These are phyloP conservation scores for Smithsoniella earleae DNA, from an alignment of 163 green algal genomes.

Conservation along the genomic window DNA sequence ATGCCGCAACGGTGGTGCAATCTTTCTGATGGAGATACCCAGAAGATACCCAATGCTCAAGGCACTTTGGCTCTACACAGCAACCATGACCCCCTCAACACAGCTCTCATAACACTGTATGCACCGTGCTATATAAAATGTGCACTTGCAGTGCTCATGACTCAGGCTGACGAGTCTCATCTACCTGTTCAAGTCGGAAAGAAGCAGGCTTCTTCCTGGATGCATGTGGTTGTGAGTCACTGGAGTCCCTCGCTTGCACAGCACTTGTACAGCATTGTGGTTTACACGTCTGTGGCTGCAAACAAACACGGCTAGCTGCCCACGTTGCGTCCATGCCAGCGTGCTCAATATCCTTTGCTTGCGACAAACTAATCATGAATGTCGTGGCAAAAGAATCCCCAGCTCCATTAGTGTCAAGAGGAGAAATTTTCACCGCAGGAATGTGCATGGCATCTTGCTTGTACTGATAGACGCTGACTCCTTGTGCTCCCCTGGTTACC, in stretches of 20 bases:
- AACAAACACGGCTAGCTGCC: conserved; percentile 55
- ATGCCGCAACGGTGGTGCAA: too few relatives aligned
- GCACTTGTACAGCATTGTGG: conserved; percentile 39
- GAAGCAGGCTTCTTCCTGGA: background rate
- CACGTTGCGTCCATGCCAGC: conserved; percentile 53
- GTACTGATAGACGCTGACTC: conserved; percentile 21
- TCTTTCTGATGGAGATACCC: too few relatives aligned
- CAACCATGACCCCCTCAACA: too few relatives aligned
- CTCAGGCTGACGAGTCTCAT: too few relatives aligned
- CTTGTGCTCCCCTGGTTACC: conserved; percentile 57
- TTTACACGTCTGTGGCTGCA: conserved; percentile 59
- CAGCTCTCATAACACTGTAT: too few relatives aligned
- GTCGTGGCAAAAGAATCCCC: conserved; percentile 74
- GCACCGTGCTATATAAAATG: too few relatives aligned
- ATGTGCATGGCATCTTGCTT: background rate
- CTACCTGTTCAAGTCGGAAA: conserved; percentile 22
- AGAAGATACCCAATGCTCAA: too few relatives aligned
- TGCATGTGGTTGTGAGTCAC: background rate
- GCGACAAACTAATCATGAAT: conserved; percentile 59
- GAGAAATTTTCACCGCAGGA: background rate
- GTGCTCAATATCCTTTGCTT: conserved; percentile 27
- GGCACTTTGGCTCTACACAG: too few relatives aligned
- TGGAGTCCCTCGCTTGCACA: conserved; percentile 5
- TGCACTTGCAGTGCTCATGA: too few relatives aligned
- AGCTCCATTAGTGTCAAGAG: conserved; percentile 72